Evolutionary conservation across 345 rosid genomes (phyloP).

Genomic region (Acer yangbiense): DNA sequence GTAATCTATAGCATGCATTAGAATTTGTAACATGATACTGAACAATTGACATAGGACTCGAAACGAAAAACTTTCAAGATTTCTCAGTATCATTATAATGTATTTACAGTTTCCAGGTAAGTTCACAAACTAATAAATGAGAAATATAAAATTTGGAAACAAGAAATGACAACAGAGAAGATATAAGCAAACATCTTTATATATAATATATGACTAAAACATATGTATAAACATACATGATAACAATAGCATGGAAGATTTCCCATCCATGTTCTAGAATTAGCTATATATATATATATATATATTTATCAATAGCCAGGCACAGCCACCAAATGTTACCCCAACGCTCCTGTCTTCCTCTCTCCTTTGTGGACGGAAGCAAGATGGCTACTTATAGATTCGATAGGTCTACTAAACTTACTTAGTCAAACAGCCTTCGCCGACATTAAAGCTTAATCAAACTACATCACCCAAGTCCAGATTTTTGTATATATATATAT

Average conservation of each 20-base stretch:
- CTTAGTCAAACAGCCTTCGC: conserved; percentile 32
- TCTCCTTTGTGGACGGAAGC: conserved; percentile 32
- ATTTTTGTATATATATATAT: conserved; percentile 16
- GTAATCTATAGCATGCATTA: neutral
- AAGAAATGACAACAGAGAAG: conserved; percentile 1
- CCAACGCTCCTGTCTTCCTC: conserved; percentile 33
- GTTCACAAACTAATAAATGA: conserved; percentile 3
- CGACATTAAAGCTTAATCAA: conserved; percentile 28
- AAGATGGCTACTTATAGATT: conserved; percentile 22
- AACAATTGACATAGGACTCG: neutral
- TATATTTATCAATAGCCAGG: conserved; percentile 41
- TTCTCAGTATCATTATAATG: conserved; percentile 18
- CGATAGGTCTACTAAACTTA: conserved; percentile 29
- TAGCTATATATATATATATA: conserved; percentile 32
- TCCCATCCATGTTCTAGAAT: conserved; percentile 43
- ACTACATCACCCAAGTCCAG: conserved; percentile 25
- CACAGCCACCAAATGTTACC: conserved; percentile 35
- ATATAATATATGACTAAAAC: conserved; percentile 23
- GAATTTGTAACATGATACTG: neutral
- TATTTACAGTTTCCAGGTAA: conserved; percentile 39
- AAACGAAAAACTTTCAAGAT: neutral
- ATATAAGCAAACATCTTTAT: conserved; percentile 35
- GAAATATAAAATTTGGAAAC: neutral
- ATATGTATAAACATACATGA: conserved; percentile 36
- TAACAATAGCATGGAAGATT: conserved; percentile 34